Base-by-base conservation (phyloP, 2,329 filamentous ascomycete genomes). In the Anthostomella pinea region DNA sequence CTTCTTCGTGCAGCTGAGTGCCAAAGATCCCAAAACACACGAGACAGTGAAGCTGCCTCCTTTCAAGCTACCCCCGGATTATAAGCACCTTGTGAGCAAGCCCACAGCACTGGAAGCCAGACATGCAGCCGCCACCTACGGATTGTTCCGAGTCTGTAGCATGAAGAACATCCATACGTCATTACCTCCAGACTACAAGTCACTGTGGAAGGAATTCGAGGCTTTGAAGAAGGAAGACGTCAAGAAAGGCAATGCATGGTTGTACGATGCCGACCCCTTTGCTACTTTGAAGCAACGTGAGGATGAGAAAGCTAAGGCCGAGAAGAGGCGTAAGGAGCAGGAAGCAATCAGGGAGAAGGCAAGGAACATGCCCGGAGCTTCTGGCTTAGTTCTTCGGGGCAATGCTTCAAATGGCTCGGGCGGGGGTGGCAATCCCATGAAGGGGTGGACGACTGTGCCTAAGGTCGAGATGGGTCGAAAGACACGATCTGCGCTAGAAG, bases 131-230 rank as follows among this genome's bases (percentile, higher is more conserved):
- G 93, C 93, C 4, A 87, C 90, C 0, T 97, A 94, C 65, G 86
- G 83, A 3, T 73, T 98, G 7, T 97, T 93, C 59, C 78, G 93
- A 32, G 86, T 97, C 3, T 91, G 87, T 63, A 96, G 85, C 58
- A 95, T 94, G 82, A 89, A 90, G 64, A 97, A 97, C 59, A 79
- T 96, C 53, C 88, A 95, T 58, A 94, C 89, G 70, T 91, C 90
- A 68, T 73, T 98, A 48, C 93, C 93, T 16, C 93, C 93, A 0
- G 86, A 85, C 41, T 94, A 96, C 65, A 85, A 83, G 56, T 79
- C 87, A 47, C 68, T 96, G 26, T 98, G 93, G 93, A 95, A 94
- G 59, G 82, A 90, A 39, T 95, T 98, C 50, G 78, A 85, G 45
- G 76, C 80, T 4, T 68, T 97, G 46, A 97, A 96, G 65, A 79